These are phyloP conservation scores for Mycena vulgaris DNA, from an alignment of 768 basidiomycete species.

Conservation along the genomic window DNA sequence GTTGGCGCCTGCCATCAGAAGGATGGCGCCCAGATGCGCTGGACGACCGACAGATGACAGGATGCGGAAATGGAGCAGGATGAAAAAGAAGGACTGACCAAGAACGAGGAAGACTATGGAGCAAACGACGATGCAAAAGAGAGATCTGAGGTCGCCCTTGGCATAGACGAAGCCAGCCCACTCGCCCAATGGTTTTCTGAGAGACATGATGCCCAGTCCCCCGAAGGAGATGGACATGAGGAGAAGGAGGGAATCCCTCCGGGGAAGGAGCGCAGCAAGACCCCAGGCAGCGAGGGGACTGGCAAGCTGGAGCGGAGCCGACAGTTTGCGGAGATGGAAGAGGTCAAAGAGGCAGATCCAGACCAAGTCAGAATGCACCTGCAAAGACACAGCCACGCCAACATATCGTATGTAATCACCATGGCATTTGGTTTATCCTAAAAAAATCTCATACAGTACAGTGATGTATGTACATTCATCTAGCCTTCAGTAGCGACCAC, in stretches of 20 bases:
- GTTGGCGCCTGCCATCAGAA: constrained; percentile 4
- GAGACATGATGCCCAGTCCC: constrained; percentile 72
- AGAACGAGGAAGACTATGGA: constrained; percentile 79
- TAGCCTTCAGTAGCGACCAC: background rate
- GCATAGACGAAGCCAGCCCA: constrained; percentile 65
- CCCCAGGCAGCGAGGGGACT: constrained; percentile 53
- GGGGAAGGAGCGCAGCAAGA: constrained; percentile 54
- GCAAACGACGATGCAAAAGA: constrained; percentile 80
- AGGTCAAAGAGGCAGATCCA: constrained; percentile 19
- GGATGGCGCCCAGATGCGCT: constrained; percentile 9
- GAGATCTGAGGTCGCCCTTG: constrained; percentile 77
- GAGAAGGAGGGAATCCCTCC: constrained; percentile 65
- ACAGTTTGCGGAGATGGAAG: constrained; percentile 56
- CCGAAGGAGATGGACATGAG: constrained; percentile 79
- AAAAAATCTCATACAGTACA: background rate
- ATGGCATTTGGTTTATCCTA: too few species aligned
- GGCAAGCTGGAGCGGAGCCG: constrained; percentile 48
- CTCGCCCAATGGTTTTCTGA: constrained; percentile 68
- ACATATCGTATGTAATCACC: background rate
- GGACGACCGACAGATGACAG: constrained; percentile 5
- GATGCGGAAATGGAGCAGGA: constrained; percentile 13
- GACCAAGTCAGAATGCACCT: too few species aligned
- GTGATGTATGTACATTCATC: background rate
- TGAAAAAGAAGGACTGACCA: constrained; percentile 63
- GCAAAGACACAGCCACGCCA: background rate